These are phyloP conservation scores for Tylopilus sp. DNA, from an alignment of 1,284 basidiomycete species.

Conservation along the genomic window DNA sequence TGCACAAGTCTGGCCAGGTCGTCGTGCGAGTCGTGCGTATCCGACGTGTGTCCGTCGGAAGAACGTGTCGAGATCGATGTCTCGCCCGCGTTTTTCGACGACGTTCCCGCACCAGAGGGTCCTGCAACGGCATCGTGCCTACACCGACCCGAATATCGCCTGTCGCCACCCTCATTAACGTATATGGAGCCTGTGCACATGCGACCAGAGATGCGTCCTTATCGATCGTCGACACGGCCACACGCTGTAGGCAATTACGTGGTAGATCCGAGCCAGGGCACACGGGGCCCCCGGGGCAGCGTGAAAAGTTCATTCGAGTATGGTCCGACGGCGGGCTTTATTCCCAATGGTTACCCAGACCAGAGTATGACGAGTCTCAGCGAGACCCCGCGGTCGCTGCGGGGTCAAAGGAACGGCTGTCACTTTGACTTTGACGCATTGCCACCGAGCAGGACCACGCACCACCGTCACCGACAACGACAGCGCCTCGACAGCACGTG, in stretches of 20 bases:
- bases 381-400: constrained; percentile 10
- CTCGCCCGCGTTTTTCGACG: constrained; percentile 61
- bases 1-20: background rate
- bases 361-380: constrained; percentile 10
- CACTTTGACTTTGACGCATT: constrained; percentile 31
- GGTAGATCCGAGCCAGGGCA: constrained; percentile 3
- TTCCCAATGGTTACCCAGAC: constrained; percentile 16
- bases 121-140: constrained; percentile 44
- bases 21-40: constrained; percentile 21
- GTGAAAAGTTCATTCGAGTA: constrained; percentile 6
- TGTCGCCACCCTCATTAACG: constrained; percentile 18
- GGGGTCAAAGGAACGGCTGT: constrained; percentile 16
- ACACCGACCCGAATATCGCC: constrained; percentile 28
- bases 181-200: constrained; percentile 28
- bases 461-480: background rate
- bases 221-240: background rate
- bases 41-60: constrained; percentile 14
- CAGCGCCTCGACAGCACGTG: background rate
- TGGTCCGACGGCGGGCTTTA: constrained; percentile 31
- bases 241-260: background rate
- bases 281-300: constrained; percentile 1
- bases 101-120: constrained; percentile 51
- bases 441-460: constrained; percentile 17
- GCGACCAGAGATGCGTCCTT: constrained; percentile 10
- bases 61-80: constrained; percentile 43